Evolutionary conservation across 1,284 basidiomycete genomes (phyloP), one percentile per base, ranked within the genome.

Genomic region (Trametes polyzona): DNA sequence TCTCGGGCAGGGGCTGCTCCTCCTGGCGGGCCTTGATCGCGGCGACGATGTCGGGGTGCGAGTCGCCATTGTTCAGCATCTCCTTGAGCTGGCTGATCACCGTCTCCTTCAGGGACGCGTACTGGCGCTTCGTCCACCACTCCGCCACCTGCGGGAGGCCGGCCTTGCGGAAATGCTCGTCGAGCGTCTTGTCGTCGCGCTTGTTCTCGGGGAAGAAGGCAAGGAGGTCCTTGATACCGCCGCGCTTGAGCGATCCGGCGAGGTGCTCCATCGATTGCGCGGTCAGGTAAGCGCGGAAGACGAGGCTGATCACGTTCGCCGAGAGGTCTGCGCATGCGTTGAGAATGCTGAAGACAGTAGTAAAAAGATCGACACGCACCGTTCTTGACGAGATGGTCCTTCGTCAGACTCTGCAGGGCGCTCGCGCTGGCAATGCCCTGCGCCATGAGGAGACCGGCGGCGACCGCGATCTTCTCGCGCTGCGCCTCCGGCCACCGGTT

Each of bases 321-420:
- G 92, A 86, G 52, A 93, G 81, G 68, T 92, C 91, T 93, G 65
- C 17, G 39, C 23, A 14, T 27, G 35, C n/a, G 2, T 16, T 30
- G 8, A 32, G 49, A 39, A 44, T 27, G 39, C 11, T n/a, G 17
- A 26, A 19, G 12, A 46, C 39, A 33, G 37, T 35, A 10, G 14
- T 1, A 9, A 8, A 32, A 42, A 26, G 41, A 36, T 43, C 46
- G 37, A 37, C 24, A 44, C 72, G 78, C 49, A 90, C 92, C 88
- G 67, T 98, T 95, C 79, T 98, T 98, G 70, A 96, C 83, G 60
- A 98, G 84, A 72, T 97, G 95, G 66, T 98, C 96, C 75, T 95
- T 96, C 65, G 91, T 88, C 67, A 98, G 78, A 72, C 84, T 89
- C 68, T 84, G 82, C 50, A 98, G 80, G 71, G 92, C 92, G 66